Evolutionary conservation across 371 early-diverging fungal genomes (phyloP).

Genomic region (Batkoa obscura): DNA sequence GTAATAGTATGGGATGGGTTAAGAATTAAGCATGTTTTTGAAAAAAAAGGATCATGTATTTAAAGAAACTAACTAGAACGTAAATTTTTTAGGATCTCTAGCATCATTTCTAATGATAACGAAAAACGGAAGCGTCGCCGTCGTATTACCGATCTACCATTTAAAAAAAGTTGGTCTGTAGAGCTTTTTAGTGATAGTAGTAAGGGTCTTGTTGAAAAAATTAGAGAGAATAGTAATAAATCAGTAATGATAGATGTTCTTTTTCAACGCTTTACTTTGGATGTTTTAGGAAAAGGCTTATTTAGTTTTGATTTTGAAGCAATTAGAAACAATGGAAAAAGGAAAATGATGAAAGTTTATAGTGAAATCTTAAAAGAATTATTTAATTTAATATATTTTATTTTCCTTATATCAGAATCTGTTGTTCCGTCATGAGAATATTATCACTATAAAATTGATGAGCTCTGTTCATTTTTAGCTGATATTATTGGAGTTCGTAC

Average conservation of each 20-base stretch:
- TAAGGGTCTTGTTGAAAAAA: neutral
- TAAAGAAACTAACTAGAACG: neutral
- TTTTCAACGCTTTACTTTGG: neutral
- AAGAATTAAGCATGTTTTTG: neutral
- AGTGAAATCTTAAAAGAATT: neutral
- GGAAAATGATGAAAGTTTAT: neutral
- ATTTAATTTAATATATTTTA: neutral
- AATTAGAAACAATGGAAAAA: neutral
- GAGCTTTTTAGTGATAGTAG: neutral
- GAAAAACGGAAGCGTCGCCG: neutral
- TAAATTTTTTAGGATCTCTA: neutral
- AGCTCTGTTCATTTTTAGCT: neutral
- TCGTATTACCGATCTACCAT: neutral
- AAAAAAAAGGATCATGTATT: neutral
- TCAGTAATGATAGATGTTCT: neutral
- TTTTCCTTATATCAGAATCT: neutral
- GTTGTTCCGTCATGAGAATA: neutral
- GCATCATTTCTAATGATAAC: neutral
- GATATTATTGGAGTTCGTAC: neutral
- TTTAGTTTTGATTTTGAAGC: slow-evolving; percentile 5
- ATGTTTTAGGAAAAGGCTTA: slow-evolving; percentile 4
- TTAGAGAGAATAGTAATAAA: neutral
- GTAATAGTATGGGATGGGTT: neutral
- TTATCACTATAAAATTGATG: neutral
- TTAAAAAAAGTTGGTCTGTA: neutral